These are phyloP conservation scores for Schizonepeta tenuifolia DNA, from an alignment of 257 asterid genomes.

Conservation along the genomic window DNA sequence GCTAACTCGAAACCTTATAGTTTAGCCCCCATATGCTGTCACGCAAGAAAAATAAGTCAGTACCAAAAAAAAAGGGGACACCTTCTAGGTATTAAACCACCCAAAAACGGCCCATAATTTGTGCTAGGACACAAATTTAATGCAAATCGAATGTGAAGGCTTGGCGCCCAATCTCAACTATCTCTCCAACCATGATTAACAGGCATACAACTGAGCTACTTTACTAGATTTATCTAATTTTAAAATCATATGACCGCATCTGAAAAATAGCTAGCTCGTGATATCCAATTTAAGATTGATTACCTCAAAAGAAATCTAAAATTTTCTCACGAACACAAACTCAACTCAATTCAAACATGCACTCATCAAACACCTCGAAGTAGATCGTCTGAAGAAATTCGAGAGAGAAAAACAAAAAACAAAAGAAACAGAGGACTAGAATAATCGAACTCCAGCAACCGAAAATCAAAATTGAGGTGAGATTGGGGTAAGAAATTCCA, in stretches of 20 bases:
- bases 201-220: slow-evolving; percentile 3
- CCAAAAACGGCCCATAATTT: background rate
- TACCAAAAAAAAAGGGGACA: background rate
- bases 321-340: slow-evolving; percentile 30
- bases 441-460: slow-evolving; percentile 35
- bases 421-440: background rate
- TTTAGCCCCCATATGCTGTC: background rate
- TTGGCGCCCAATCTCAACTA: slow-evolving; percentile 1
- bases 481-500: slow-evolving; percentile 31
- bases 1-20: background rate
- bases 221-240: background rate
- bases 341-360: slow-evolving; percentile 25
- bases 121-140: background rate
- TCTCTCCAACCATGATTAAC: slow-evolving; percentile 8
- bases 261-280: slow-evolving; percentile 1
- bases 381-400: slow-evolving; percentile 22
- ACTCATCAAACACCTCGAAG: no score
- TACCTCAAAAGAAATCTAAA: slow-evolving; percentile 2
- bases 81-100: background rate
- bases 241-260: background rate
- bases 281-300: slow-evolving; percentile 6
- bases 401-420: no score
- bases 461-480: slow-evolving; percentile 21
- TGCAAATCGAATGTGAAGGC: slow-evolving; percentile 14
- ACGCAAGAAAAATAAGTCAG: background rate